Conservation (phyloP, 2,329 filamentous ascomycete genomes). For the Phialophora tarda region DNA sequence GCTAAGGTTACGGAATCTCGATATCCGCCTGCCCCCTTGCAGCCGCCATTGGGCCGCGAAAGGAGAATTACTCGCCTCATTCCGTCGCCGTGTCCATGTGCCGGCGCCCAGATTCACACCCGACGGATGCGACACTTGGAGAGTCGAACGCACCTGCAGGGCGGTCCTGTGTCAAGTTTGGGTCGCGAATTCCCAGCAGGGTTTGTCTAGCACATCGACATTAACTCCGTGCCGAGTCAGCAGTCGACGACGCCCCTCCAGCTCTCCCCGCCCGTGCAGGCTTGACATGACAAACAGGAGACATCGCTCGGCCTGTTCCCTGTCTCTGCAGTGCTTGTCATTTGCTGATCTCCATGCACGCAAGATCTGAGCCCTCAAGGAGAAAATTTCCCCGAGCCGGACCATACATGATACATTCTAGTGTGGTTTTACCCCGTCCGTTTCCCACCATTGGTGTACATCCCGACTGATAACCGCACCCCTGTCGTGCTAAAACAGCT, state of each 20-base stretch:
- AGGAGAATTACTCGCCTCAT: too few relatives aligned
- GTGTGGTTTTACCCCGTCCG: background rate
- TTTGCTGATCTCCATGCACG: background rate
- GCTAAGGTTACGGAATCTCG: too few relatives aligned
- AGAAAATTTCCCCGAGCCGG: slow-evolving; percentile 3
- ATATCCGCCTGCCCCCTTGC: too few relatives aligned
- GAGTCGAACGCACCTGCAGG: too few relatives aligned
- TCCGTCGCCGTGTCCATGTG: too few relatives aligned
- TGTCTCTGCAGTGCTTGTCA: background rate
- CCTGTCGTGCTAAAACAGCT: background rate
- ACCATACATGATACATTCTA: background rate
- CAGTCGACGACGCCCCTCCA: background rate
- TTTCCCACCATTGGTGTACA: background rate
- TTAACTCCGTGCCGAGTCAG: background rate
- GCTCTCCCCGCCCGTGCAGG: background rate
- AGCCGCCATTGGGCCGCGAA: too few relatives aligned
- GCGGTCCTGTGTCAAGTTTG: background rate
- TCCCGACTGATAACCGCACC: background rate
- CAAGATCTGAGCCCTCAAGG: slow-evolving; percentile 1
- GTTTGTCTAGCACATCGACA: background rate
- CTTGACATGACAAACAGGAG: background rate
- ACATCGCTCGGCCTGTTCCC: background rate
- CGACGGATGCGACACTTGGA: too few relatives aligned
- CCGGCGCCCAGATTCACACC: too few relatives aligned
- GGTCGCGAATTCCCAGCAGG: background rate